Percentiles rank a stretch among this genome's conserved stretches.
These are phyloP conservation scores for Macrophomina pseudophaseolina DNA, from an alignment of 2,329 filamentous ascomycete genomes.

Conservation along the genomic window DNA sequence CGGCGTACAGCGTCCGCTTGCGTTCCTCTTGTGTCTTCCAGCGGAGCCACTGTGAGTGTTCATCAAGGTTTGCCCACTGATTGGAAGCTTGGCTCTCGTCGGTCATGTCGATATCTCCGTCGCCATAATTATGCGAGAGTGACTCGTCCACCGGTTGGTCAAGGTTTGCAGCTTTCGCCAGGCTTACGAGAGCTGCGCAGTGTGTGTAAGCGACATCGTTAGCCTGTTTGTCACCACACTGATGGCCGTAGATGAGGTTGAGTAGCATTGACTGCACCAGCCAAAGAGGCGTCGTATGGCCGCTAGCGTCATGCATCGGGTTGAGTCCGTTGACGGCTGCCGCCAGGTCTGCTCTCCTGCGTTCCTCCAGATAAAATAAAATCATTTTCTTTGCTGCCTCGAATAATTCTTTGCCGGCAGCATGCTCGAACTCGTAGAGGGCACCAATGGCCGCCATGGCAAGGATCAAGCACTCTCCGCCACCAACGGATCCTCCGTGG, in stretches of 20 bases:
- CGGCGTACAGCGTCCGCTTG: conserved; percentile 88
- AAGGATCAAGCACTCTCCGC: conserved; percentile 83
- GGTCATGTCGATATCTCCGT: conserved; percentile 61
- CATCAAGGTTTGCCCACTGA: conserved; percentile 44
- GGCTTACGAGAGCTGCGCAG: conserved; percentile 85
- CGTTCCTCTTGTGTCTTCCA: conserved; percentile 91
- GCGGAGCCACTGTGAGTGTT: conserved; percentile 79
- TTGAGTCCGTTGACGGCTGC: conserved; percentile 61
- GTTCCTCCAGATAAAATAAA: conserved; percentile 87
- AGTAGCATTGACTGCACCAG: conserved; percentile 96
- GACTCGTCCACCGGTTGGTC: conserved; percentile 46
- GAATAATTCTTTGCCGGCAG: conserved; percentile 82
- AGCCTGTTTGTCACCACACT: conserved; percentile 87
- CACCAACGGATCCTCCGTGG: conserved; percentile 66
- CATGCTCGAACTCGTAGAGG: conserved; percentile 83
- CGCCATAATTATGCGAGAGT: conserved; percentile 34
- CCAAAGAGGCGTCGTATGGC: conserved; percentile 85
- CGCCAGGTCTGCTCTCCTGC: conserved; percentile 81
- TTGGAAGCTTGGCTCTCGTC: conserved; percentile 46
- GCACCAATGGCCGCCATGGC: conserved; percentile 88
- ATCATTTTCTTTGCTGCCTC: conserved; percentile 96
- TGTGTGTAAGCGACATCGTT: conserved; percentile 93
- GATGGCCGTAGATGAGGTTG: conserved; percentile 94
- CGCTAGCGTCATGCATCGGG: conserved; percentile 61
- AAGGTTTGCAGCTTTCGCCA: conserved; percentile 87